Conservation (phyloP, 1,139 yeast species). For the Yamadazyma dendronema region DNA sequence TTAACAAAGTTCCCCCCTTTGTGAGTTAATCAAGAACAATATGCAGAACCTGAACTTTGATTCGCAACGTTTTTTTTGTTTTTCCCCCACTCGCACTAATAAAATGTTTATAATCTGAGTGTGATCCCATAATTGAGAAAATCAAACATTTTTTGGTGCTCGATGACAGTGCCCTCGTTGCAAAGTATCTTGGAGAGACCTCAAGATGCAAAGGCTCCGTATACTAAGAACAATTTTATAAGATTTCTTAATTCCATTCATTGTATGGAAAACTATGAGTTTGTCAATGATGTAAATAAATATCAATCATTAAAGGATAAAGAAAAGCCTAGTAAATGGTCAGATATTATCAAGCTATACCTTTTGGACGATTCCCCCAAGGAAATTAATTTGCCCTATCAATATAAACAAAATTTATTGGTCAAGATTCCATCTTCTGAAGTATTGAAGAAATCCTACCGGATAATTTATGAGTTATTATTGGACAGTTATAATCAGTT, state of each 20-base stretch:
- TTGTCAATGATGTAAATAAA: conserved; percentile 28
- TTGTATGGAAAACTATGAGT: conserved; percentile 39
- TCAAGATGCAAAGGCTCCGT: conserved; percentile 17
- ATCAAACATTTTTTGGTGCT: conserved; percentile 1
- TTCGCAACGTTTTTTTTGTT: conserved; percentile 1
- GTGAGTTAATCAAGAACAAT: background rate
- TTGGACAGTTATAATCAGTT: conserved; percentile 36
- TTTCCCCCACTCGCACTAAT: background rate
- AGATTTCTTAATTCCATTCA: conserved; percentile 29
- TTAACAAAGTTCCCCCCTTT: background rate
- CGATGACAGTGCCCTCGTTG: conserved; percentile 21
- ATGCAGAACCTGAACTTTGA: background rate
- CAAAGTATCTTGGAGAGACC: conserved; percentile 21
- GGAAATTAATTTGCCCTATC: conserved; percentile 35
- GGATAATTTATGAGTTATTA: conserved; percentile 31
- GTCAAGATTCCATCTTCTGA: conserved; percentile 17
- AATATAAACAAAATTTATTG: conserved; percentile 16
- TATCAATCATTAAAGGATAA: conserved; percentile 18
- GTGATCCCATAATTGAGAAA: background rate
- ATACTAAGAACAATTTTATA: conserved; percentile 23
- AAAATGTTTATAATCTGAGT: conserved; percentile 2
- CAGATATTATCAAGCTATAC: conserved; percentile 23
- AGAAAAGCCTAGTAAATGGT: conserved; percentile 23
- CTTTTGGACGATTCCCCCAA: conserved; percentile 27
- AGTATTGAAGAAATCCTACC: conserved; percentile 19